Percentiles rank a stretch among this genome's conserved stretches.
phyloP scores from a whole-genome alignment of 306 rosid genomes.

The Hippophae tibetana region DNA sequence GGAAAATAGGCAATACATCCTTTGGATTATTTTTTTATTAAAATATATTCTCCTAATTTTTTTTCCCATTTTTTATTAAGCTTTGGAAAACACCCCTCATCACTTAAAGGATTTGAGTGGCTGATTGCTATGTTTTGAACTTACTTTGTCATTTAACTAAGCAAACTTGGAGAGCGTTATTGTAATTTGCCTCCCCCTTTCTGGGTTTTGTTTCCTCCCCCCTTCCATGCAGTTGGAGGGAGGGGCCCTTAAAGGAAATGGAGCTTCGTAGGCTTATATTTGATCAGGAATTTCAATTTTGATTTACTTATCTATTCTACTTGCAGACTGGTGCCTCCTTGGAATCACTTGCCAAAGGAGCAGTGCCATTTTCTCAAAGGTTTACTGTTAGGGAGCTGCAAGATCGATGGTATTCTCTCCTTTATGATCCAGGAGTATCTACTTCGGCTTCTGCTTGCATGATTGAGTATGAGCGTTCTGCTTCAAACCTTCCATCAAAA shows the following conservation, averaged over 20 bases:
- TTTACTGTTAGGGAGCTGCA: slow-evolving; percentile 60
- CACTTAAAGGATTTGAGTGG: too few species aligned
- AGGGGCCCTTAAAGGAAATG: background rate
- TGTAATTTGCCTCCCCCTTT: too few species aligned
- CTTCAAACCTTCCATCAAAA: slow-evolving; percentile 37
- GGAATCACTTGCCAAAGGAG: slow-evolving; percentile 97
- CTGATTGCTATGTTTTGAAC: too few species aligned
- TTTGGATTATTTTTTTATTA: too few species aligned
- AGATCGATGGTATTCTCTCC: slow-evolving; percentile 78
- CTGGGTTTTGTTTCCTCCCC: too few species aligned
- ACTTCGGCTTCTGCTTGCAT: slow-evolving; percentile 48
- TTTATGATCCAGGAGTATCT: slow-evolving; percentile 61
- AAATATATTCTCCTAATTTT: too few species aligned
- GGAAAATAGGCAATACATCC: too few species aligned
- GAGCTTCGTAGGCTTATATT: too few species aligned
- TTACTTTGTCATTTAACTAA: too few species aligned
- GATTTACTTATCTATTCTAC: slow-evolving; percentile 12
- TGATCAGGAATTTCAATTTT: background rate
- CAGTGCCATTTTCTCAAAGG: slow-evolving; percentile 78
- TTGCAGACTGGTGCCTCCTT: slow-evolving; percentile 92
- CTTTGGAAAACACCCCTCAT: too few species aligned
- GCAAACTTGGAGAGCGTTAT: too few species aligned
- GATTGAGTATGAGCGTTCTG: slow-evolving; percentile 39
- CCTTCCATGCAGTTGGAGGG: background rate
- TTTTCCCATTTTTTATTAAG: too few species aligned